These are phyloP conservation scores for Pichia sp. DNA, from an alignment of 1,139 yeast genomes.

Conservation along the genomic window DNA sequence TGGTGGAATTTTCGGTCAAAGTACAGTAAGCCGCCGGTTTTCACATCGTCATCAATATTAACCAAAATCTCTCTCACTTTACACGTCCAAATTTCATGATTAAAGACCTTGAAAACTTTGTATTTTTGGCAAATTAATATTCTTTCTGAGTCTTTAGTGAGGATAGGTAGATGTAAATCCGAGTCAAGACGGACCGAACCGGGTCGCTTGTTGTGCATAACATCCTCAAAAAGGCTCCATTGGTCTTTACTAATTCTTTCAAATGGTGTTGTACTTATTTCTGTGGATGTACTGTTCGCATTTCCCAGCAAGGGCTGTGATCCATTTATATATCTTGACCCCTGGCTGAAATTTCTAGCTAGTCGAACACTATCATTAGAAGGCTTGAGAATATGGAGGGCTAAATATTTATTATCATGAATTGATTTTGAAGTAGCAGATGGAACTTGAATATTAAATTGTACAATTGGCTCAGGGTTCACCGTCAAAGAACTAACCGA, in stretches of 20 bases:
- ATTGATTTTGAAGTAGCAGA: constrained; percentile 68
- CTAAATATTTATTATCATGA: constrained; percentile 53
- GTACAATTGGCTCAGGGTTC: constrained; percentile 69
- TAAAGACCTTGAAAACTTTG: constrained; percentile 56
- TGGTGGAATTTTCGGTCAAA: constrained; percentile 57
- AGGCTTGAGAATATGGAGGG: constrained; percentile 73
- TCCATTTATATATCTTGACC: constrained; percentile 35
- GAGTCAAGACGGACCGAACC: constrained; percentile 5
- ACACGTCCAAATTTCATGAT: constrained; percentile 88
- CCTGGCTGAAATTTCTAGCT: constrained; percentile 60
- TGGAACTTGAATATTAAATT: constrained; percentile 79
- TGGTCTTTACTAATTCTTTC: constrained; percentile 33
- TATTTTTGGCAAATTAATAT: constrained; percentile 60
- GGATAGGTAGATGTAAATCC: constrained; percentile 48
- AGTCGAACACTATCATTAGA: constrained; percentile 45
- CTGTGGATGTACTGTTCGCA: neutral
- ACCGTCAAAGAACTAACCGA: constrained; percentile 77
- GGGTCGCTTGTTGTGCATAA: constrained; percentile 14
- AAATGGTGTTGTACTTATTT: constrained; percentile 40
- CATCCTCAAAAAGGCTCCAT: constrained; percentile 30
- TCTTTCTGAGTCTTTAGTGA: constrained; percentile 51
- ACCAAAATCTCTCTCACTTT: constrained; percentile 51
- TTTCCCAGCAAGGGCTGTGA: neutral
- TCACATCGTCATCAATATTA: constrained; percentile 24
- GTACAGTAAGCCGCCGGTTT: constrained; percentile 61